Percentiles rank a stretch among this genome's conserved stretches.
phyloP scores from a whole-genome alignment of 371 early-diverging fungal genomes.

The Fennellomyces sp. region DNA sequence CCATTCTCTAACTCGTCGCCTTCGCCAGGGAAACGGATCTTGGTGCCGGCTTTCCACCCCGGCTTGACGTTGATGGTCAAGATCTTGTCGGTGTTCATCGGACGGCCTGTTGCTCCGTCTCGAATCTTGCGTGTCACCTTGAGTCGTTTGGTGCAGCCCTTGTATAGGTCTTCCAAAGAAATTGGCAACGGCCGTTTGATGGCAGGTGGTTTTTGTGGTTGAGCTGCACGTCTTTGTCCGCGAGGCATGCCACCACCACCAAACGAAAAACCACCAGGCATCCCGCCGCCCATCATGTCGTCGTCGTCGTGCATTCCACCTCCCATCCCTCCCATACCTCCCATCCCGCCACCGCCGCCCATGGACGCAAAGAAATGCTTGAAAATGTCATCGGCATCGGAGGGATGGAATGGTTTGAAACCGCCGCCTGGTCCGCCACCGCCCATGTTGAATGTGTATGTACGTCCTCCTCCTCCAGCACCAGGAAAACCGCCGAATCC shows the following conservation, averaged over 20 bases:
- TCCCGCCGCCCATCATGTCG: slow-evolving; percentile 29
- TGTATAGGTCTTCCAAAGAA: slow-evolving; percentile 93
- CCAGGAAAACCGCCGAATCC: slow-evolving; percentile 52
- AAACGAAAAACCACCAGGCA: slow-evolving; percentile 32
- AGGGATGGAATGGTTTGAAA: slow-evolving; percentile 76
- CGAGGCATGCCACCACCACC: slow-evolving; percentile 26
- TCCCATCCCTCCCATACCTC: slow-evolving; percentile 21
- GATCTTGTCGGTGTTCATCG: slow-evolving; percentile 75
- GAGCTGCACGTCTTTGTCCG: slow-evolving; percentile 11
- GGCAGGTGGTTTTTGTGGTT: slow-evolving; percentile 54
- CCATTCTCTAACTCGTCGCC: slow-evolving; percentile 92
- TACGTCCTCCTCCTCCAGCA: slow-evolving; percentile 34
- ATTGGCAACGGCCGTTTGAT: slow-evolving; percentile 75
- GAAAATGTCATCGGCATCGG: slow-evolving; percentile 94
- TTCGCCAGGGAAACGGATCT: slow-evolving; percentile 91
- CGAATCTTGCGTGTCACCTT: slow-evolving; percentile 86
- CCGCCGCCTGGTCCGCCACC: slow-evolving; percentile 57
- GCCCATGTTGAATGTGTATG: slow-evolving; percentile 60
- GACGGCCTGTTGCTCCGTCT: slow-evolving; percentile 49
- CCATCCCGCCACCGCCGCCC: slow-evolving; percentile 59
- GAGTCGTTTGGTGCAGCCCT: slow-evolving; percentile 88
- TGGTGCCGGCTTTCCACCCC: slow-evolving; percentile 99
- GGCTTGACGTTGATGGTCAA: slow-evolving; percentile 90
- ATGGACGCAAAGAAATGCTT: slow-evolving; percentile 79
- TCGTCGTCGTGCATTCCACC: slow-evolving; percentile 28